Evolutionary conservation across 75 land plant species (phyloP).

Genomic region (Cunninghamia lanceolata): DNA sequence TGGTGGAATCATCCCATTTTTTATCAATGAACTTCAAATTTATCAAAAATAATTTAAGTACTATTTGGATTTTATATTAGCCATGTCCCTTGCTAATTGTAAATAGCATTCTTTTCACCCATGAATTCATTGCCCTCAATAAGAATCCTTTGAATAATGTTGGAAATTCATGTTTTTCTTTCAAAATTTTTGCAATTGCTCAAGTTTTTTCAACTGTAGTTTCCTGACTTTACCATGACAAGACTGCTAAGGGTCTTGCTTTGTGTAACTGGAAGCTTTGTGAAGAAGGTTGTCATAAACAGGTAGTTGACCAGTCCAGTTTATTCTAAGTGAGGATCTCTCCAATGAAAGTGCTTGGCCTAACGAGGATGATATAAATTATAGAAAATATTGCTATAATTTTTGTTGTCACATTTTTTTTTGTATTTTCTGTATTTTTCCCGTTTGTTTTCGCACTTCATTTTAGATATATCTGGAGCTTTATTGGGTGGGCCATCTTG

Average conservation of each 20-base stretch:
- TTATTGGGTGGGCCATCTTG: neutral
- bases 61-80: no score
- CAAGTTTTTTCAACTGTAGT: neutral
- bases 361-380: neutral
- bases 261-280: neutral
- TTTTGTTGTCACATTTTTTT: neutral
- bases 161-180: neutral
- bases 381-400: neutral
- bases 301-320: neutral
- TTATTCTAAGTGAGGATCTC: neutral
- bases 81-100: no score
- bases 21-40: no score
- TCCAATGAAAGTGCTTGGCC: neutral
- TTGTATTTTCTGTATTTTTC: neutral
- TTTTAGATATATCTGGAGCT: neutral
- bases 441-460: neutral
- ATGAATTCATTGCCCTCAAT: neutral
- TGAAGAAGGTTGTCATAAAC: neutral
- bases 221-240: no score
- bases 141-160: neutral
- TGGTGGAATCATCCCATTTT: no score
- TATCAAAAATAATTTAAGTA: no score
- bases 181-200: neutral
- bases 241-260: no score
- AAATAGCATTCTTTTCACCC: no score